phyloP scores from a whole-genome alignment of 768 basidiomycete genomes.

The Boletus vermiculosoides region DNA sequence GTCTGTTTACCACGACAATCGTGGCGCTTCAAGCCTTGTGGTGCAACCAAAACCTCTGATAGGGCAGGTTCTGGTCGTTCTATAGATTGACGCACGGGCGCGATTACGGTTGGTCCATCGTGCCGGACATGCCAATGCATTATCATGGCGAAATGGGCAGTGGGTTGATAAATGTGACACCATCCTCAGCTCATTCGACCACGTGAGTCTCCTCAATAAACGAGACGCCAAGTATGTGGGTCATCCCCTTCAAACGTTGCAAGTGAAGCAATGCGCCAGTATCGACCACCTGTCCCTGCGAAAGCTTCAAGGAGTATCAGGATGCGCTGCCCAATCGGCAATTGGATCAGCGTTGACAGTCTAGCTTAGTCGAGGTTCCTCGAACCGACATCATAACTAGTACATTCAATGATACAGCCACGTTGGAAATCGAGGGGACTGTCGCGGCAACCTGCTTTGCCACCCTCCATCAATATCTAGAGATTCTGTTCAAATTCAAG shows the following conservation, averaged over 20 bases:
- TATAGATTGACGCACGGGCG: background rate
- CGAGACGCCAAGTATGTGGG: conserved; percentile 49
- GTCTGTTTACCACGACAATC: background rate
- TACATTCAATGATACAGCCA: too few species aligned
- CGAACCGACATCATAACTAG: background rate
- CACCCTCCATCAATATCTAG: background rate
- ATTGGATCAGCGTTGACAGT: background rate
- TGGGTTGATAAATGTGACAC: background rate
- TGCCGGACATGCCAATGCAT: conserved; percentile 30
- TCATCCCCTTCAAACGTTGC: conserved; percentile 37
- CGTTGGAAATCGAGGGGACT: too few species aligned
- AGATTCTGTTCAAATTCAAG: background rate
- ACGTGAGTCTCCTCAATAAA: conserved; percentile 47
- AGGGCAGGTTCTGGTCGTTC: background rate
- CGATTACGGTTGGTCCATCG: conserved; percentile 24
- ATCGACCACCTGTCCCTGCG: background rate
- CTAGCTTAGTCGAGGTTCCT: background rate
- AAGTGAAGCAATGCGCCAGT: background rate
- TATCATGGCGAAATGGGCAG: background rate
- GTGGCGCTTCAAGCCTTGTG: background rate
- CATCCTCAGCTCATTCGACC: background rate
- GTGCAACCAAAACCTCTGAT: background rate
- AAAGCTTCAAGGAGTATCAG: background rate
- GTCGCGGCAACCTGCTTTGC: background rate
- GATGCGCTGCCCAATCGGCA: background rate